phyloP scores from a whole-genome alignment of 345 rosid genomes.

The Chamaenerion angustifolium region DNA sequence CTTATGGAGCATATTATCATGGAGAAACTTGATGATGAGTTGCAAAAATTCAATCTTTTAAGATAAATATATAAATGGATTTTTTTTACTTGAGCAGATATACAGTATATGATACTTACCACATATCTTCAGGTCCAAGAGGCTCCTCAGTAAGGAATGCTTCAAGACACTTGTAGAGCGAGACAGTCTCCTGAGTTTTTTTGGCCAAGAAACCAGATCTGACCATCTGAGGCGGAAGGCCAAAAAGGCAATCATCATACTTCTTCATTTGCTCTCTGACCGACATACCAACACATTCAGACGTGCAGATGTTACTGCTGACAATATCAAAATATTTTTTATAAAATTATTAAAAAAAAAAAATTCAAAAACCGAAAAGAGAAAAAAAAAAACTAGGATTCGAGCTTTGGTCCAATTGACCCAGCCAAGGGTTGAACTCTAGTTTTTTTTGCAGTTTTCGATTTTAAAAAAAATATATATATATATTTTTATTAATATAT shows the following conservation, averaged over 20 bases:
- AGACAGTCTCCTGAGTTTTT: constrained; percentile 72
- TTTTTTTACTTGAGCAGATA: constrained; percentile 1
- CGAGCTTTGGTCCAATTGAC: no score
- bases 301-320: constrained; percentile 23
- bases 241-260: constrained; percentile 42
- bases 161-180: constrained; percentile 85
- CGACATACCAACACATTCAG: constrained; percentile 61
- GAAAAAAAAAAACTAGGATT: no score
- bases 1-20: no score
- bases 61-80: not conserved
- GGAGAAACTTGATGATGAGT: no score
- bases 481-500: no score
- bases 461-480: no score
- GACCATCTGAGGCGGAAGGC: constrained; percentile 58
- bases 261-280: constrained; percentile 48
- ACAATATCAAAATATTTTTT: no score
- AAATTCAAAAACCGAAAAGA: no score
- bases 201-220: constrained; percentile 46
- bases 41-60: no score
- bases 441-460: no score
- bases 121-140: constrained; percentile 99
- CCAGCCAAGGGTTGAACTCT: no score
- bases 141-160: constrained; percentile 97
- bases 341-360: no score
- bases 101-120: constrained; percentile 45